Evolutionary conservation across 768 basidiomycete genomes (phyloP), one percentile per base, ranked within the genome.

Genomic region (Hemileccinum impolitum): DNA sequence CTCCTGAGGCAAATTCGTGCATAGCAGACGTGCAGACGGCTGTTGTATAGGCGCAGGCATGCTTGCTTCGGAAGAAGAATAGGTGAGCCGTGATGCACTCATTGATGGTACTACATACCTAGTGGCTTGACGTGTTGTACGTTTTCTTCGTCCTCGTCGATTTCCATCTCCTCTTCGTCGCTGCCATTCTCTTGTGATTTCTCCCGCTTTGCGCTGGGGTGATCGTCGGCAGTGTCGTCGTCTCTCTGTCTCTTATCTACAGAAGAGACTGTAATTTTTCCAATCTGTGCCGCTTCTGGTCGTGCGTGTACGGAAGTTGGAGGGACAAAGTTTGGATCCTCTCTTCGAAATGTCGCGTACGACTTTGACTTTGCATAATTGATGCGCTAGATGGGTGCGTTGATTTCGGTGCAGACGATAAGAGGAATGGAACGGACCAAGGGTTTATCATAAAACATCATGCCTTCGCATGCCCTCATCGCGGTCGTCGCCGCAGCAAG

Each of bases 111-210:
- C 53, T 59, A 75, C 79, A 65, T 75, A 83, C 81, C 78, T 56
- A 72, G 58, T 56, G 70, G 66, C 52, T 59, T 66, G 42, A 51
- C 68, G 51, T 67, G 68, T 52, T 70, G 75, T 40, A 71, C 70
- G 32, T 72, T 64, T 47, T 87, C 85, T 39, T 90, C 87, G 40
- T 96, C 92, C 43, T 94, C 91, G 52, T 94, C 92, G 61, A 93
- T 90, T 71, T 95, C 93, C 86, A 94, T 94, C 72, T 93, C 90
- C 63, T 87, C 87, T 47, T 84, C 92, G 54, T 90, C 88, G 55
- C 70, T 79, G 13, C 72, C 71, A 12, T 82, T 81, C 36, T 76
- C 83, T 41, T 80, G 80, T 38, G 75, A 71, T 66, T 82, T 90
- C 59, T 83, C 81, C 53, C 84, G 80, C 72, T 94, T 95, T 23